A percentile compares a stretch with the other conserved stretches of the same genome.
These are phyloP conservation scores for Arachis hypogaea DNA, from an alignment of 306 rosid genomes.

Conservation along the genomic window DNA sequence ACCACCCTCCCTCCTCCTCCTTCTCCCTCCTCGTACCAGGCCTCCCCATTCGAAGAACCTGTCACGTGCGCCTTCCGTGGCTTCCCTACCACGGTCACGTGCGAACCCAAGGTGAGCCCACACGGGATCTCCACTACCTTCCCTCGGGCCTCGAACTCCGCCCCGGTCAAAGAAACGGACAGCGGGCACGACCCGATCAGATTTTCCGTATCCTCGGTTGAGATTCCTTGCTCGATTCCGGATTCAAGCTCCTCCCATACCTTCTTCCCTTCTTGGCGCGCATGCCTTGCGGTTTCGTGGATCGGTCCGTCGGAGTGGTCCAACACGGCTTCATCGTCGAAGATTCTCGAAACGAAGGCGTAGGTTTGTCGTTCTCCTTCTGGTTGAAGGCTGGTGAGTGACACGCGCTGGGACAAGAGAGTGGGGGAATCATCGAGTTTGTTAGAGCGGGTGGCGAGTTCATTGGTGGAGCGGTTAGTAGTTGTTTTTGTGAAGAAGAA, in stretches of 20 bases:
- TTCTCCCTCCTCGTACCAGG: background rate
- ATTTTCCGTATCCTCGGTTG: constrained; percentile 34
- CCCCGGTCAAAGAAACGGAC: constrained; percentile 64
- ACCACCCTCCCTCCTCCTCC: constrained; percentile 43
- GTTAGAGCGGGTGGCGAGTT: constrained; percentile 49
- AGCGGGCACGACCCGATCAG: constrained; percentile 55
- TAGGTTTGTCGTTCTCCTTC: constrained; percentile 40
- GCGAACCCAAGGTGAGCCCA: background rate
- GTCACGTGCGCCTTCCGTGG: too few species aligned
- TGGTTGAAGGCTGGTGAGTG: constrained; percentile 42
- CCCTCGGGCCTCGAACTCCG: constrained; percentile 51
- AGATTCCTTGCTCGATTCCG: constrained; percentile 27
- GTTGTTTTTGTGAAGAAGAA: constrained; percentile 46
- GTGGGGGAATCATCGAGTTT: constrained; percentile 44
- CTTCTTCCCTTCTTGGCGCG: constrained; percentile 58
- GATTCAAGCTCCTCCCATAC: constrained; percentile 64
- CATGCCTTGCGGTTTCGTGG: constrained; percentile 61
- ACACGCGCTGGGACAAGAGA: constrained; percentile 48
- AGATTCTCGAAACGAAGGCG: constrained; percentile 55
- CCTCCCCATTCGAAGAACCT: background rate
- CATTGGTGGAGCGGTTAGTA: constrained; percentile 34
- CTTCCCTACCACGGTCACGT: background rate
- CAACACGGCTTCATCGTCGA: constrained; percentile 54
- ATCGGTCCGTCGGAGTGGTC: constrained; percentile 40
- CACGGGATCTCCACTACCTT: constrained; percentile 65